Evolutionary conservation across 352 stramenopile genomes (phyloP).

Genomic region (Salisapilia sapeloensis): DNA sequence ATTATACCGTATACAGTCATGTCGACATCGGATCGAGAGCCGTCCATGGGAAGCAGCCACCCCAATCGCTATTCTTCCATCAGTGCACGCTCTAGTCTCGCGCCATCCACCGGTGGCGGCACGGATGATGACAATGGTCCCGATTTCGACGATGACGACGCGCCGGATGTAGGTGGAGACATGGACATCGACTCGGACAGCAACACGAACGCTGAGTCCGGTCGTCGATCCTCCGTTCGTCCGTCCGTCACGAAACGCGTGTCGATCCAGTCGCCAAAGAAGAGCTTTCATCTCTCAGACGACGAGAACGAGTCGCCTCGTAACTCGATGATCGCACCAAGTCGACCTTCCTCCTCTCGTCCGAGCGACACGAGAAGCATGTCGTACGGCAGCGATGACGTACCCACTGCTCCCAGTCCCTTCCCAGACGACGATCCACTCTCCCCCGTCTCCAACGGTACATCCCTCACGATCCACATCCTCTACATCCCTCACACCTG

Average conservation of each 20-base stretch:
- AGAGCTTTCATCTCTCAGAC: constrained; percentile 11
- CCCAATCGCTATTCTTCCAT: too few relatives aligned
- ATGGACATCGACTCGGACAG: constrained; percentile 9
- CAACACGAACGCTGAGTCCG: constrained; percentile 2
- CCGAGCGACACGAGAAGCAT: constrained; percentile 15
- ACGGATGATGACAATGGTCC: constrained; percentile 3
- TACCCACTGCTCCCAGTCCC: constrained; percentile 17
- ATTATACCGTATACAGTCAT: not conserved
- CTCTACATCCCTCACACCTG: too few relatives aligned
- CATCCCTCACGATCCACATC: too few relatives aligned
- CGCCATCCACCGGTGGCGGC: too few relatives aligned
- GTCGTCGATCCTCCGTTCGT: constrained; percentile 2
- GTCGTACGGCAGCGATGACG: constrained; percentile 14
- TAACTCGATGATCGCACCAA: not conserved
- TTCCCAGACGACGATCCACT: constrained; percentile 42
- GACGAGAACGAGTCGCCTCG: constrained; percentile 1
- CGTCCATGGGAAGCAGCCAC: too few relatives aligned
- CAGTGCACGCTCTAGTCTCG: too few relatives aligned
- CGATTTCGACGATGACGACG: constrained; percentile 1
- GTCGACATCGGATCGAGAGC: constrained; percentile 1
- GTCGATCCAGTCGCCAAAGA: constrained; percentile 8
- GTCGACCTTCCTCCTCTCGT: not conserved
- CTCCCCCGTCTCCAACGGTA: constrained; percentile 52
- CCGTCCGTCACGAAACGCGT: constrained; percentile 4
- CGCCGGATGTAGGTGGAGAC: constrained; percentile 1